Percentiles rank a stretch among this genome's conserved stretches.
phyloP scores from a whole-genome alignment of 768 basidiomycete species.

The Phanerodontia chrysosporium region DNA sequence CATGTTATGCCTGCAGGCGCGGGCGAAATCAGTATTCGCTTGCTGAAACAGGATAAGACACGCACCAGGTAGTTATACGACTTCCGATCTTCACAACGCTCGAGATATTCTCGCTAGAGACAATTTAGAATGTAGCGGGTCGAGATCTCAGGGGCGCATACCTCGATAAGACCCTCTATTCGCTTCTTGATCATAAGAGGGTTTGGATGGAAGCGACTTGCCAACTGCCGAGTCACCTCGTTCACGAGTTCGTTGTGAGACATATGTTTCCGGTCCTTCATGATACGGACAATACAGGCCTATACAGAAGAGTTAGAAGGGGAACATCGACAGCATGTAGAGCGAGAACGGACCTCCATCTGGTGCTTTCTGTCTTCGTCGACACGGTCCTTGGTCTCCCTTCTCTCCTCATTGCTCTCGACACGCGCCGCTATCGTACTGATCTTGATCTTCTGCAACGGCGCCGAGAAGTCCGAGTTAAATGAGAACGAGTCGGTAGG shows the following conservation, averaged over 20 bases:
- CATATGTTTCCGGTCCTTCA: slow-evolving; percentile 94
- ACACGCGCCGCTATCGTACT: slow-evolving; percentile 84
- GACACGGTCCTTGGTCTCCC: slow-evolving; percentile 84
- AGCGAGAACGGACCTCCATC: slow-evolving; percentile 62
- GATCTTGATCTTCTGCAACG: slow-evolving; percentile 89
- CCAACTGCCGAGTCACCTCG: slow-evolving; percentile 85
- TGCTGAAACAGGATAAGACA: background rate
- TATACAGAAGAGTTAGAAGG: slow-evolving; percentile 28
- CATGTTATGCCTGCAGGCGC: background rate
- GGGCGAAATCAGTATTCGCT: background rate
- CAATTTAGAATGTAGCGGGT: background rate
- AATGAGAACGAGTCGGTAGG: slow-evolving; percentile 82
- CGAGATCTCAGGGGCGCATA: slow-evolving; percentile 29
- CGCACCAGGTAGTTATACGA: slow-evolving; percentile 76
- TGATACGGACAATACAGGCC: slow-evolving; percentile 96
- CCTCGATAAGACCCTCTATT: slow-evolving; percentile 92
- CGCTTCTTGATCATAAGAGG: slow-evolving; percentile 87
- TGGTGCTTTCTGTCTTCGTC: slow-evolving; percentile 90
- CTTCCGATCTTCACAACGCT: slow-evolving; percentile 81
- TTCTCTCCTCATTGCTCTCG: slow-evolving; percentile 81
- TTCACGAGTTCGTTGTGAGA: slow-evolving; percentile 83
- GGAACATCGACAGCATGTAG: background rate
- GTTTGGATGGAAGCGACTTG: slow-evolving; percentile 81
- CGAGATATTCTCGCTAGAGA: slow-evolving; percentile 85
- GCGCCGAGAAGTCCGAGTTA: slow-evolving; percentile 76